Conservation (phyloP, 169 alveolate species). For the Toxoplasma gondii region DNA sequence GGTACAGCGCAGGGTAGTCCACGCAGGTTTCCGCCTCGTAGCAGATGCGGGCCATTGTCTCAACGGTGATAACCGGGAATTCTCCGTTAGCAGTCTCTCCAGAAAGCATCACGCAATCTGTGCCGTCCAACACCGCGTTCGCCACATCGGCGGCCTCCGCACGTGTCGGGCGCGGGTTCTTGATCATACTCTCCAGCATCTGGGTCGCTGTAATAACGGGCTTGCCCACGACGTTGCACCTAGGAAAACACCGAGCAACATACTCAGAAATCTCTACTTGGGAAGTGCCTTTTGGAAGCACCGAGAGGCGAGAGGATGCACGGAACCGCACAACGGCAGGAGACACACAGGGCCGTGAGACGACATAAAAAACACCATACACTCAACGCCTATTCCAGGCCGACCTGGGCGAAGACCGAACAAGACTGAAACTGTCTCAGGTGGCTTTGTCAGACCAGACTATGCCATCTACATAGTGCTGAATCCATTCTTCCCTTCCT, state of each 20-base stretch:
- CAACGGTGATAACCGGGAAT: conserved; percentile 85
- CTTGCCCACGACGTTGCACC: conserved; percentile 94
- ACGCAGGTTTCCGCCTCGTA: conserved; percentile 89
- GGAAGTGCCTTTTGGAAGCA: background rate
- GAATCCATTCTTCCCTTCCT: no score
- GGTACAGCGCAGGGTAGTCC: conserved; percentile 78
- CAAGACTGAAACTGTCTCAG: no score
- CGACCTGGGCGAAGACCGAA: no score
- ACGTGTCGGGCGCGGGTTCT: conserved; percentile 98
- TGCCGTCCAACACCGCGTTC: conserved; percentile 98
- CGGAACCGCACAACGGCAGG: background rate
- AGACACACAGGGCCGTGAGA: no score
- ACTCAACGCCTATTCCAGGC: no score
- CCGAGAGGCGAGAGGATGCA: background rate
- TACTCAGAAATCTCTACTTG: background rate
- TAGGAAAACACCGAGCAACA: conserved; percentile 8
- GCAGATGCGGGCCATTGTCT: conserved; percentile 87
- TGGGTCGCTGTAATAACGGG: conserved; percentile 99
- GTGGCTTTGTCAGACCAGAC: no score
- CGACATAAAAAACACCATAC: no score
- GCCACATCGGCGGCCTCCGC: conserved; percentile 99
- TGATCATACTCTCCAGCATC: conserved; percentile 97
- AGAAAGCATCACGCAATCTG: conserved; percentile 96
- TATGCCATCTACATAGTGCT: no score
- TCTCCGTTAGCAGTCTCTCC: conserved; percentile 94